Evolutionary conservation across 2,329 filamentous ascomycete genomes (phyloP), one percentile per base, ranked within the genome.

Genomic region (Cercospora janseana): DNA sequence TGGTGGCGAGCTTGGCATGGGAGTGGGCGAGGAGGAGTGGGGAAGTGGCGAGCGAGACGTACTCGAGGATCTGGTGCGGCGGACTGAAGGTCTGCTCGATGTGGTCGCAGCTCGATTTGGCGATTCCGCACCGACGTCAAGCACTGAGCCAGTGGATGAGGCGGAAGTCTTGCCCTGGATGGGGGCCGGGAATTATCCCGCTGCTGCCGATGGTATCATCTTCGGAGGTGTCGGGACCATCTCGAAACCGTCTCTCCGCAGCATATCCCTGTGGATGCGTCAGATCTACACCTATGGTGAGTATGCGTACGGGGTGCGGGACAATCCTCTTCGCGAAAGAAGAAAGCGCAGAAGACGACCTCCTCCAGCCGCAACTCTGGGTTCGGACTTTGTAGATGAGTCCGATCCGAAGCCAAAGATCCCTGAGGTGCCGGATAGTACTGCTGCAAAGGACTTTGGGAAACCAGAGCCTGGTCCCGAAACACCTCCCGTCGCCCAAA

Each of bases 21-120:
- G 93, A 0, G 93, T 97, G 1, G 93, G 93, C 13, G 93, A 97
- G 67, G 93, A 97, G 72, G 88, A 96, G 48, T 86, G 90, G 67
- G 92, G 92, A 4, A 96, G 92, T 66, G 90, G 90, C 24, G 92
- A 97, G 72, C 79, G 92, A 61, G 92, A 94, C 61, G 92, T 97
- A 0, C 75, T 98, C 1, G 92, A 97, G 68, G 89, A 89, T n/a
- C 82, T 95, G 55, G 82, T 89, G 1, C 79, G 78, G 7, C 78
- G 87, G 48, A 87, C 88, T 18, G 85, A 93, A 44, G 93, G 93
- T 1, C 76, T 98, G 29, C 80, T 95, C 4, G 93, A 98, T 69
- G 69, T 97, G 41, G 76, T 96, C 32, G 90, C 96, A 3, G 90
- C 88, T 34, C 85, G 87, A 59, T 97, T 94, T 67, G 92, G 89